Evolutionary conservation across 768 basidiomycete species (phyloP), one percentile per base, ranked within the genome.

Genomic region (Austroboletus eburneus): DNA sequence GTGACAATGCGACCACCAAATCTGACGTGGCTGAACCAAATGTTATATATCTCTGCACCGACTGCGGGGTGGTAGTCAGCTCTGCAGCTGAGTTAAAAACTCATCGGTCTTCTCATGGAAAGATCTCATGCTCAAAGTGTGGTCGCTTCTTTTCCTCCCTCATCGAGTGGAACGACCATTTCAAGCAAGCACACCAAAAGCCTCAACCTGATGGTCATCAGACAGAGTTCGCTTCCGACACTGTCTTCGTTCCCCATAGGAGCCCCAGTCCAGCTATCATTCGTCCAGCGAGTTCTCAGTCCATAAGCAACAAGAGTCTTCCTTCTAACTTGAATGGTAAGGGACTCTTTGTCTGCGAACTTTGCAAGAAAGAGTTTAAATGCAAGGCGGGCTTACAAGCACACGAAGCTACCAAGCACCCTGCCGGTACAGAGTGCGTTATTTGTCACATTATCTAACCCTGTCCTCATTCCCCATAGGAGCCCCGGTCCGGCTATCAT

Each of bases 121-220:
- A 44, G 41, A 43, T 64, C 39, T 3, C 60, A 14, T 63, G 62
- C 40, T 62, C 59, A 9, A 62, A 59, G 36, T 63, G 62, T 46
- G 38, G 17, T 35, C n/a, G 48, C 39, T 10, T 48, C 4, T 63
- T 33, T 16, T 41, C 55, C 35, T 57, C 62, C 21, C 57, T 63
- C 23, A 0, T 56, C 13, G 62, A 63, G 32, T 64, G 62, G 62
- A 64, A 64, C 25, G 16, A 43, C 23, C 62, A 63, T 35, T 62
- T 62, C 46, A 60, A 57, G 35, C 39, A 39, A 36, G 49, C 38
- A 22, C 63, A 65, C 20, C 46, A 47, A 22, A 48, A 33, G 7
- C 4, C 42, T 39, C 49, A 46, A 21, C 38, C 29, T 4, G 39
- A 34, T 30, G 22, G 9, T 32, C 45, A n/a, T 42, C 59, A 49